These are phyloP conservation scores for Trypanosomatidae sp. DNA, from an alignment of 208 protist genomes.

Conservation along the genomic window DNA sequence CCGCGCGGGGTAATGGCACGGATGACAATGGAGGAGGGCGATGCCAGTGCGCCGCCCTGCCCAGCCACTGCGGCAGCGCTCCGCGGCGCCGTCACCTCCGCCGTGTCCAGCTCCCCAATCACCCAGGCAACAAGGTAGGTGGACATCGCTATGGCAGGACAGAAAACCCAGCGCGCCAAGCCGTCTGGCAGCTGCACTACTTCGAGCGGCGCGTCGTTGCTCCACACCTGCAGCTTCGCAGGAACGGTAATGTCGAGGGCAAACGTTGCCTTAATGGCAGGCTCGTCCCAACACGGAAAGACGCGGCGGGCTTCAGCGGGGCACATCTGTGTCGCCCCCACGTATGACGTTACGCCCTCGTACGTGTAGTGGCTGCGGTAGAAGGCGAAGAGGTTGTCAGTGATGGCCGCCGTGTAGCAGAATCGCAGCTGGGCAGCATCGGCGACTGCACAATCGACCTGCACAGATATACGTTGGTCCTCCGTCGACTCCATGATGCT, in stretches of 20 bases:
- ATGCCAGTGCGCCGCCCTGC: neutral
- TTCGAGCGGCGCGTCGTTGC: conserved; percentile 81
- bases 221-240: conserved; percentile 64
- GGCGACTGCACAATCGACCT: conserved; percentile 12
- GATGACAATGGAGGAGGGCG: conserved; percentile 22
- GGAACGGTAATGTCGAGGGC: conserved; percentile 84
- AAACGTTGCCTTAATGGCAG: conserved; percentile 94
- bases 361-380: conserved; percentile 92
- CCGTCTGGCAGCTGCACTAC: conserved; percentile 14
- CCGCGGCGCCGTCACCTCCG: conserved; percentile 14
- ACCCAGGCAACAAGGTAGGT: conserved; percentile 97
- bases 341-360: conserved; percentile 54
- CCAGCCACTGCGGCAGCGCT: conserved; percentile 20
- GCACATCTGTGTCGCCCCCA: conserved; percentile 94
- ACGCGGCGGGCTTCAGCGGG: conserved; percentile 90
- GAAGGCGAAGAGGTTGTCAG: conserved; percentile 92
- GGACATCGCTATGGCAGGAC: conserved; percentile 88
- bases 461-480: conserved; percentile 37
- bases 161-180: conserved; percentile 50
- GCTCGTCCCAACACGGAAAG: conserved; percentile 97
- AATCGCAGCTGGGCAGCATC: conserved; percentile 57
- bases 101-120: conserved; percentile 86
- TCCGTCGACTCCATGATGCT: conserved; percentile 27
- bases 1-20: conserved; percentile 58
- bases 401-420: conserved; percentile 87